Percentiles rank a stretch among this genome's conserved stretches.
phyloP scores from a whole-genome alignment of 108 stramenopile genomes.

The Aurantiochytrium sp. region DNA sequence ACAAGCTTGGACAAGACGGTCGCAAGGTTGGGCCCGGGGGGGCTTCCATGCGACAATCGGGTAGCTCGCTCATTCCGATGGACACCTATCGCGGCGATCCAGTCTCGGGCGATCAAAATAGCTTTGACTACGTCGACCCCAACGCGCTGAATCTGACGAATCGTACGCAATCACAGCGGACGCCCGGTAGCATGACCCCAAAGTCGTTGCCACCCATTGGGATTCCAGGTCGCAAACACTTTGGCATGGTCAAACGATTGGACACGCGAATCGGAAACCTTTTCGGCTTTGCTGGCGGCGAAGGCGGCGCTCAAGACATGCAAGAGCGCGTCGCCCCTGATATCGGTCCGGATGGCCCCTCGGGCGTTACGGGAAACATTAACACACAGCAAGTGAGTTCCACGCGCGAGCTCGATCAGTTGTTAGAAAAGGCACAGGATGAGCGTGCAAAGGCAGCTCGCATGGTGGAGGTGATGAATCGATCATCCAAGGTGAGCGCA shows the following conservation, averaged over 20 bases:
- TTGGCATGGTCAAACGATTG: background rate
- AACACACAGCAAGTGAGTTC: background rate
- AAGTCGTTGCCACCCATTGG: no score
- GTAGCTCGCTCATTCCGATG: no score
- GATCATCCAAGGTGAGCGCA: background rate
- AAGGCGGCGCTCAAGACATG: background rate
- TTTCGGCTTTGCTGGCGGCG: background rate
- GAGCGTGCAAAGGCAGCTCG: background rate
- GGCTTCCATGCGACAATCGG: no score
- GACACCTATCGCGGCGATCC: no score
- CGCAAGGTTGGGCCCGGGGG: no score
- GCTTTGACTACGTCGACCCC: no score
- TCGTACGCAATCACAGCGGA: no score
- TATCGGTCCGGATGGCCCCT: background rate
- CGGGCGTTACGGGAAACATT: background rate
- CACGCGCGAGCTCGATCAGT: background rate
- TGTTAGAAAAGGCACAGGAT: background rate
- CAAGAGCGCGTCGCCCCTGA: background rate
- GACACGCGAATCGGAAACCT: background rate
- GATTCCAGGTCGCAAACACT: background rate
- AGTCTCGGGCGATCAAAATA: no score
- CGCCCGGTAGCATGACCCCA: no score
- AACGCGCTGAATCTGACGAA: no score
- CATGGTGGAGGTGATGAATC: background rate
- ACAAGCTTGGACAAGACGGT: no score